Evolutionary conservation across 805 yeast genomes (phyloP).

Genomic region (Jamesozyma rosinii): DNA sequence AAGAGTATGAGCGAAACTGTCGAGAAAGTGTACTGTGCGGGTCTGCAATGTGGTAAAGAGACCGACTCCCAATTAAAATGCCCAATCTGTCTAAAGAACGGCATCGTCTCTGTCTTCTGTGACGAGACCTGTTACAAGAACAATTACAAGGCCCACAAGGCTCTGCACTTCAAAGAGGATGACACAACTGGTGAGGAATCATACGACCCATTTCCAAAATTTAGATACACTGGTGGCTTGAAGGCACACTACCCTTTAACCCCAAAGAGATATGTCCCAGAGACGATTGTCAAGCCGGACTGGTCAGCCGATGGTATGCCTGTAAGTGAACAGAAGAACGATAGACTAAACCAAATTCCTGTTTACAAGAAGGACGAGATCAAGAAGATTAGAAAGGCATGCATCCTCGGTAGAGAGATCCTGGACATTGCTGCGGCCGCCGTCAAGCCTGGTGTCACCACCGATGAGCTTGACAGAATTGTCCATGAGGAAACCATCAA

Average conservation of each 20-base stretch:
- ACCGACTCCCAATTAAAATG: slow-evolving; percentile 74
- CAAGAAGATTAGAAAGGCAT: slow-evolving; percentile 66
- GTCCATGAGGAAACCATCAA: slow-evolving; percentile 84
- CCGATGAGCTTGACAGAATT: slow-evolving; percentile 81
- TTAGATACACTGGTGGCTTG: slow-evolving; percentile 61
- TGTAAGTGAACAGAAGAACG: slow-evolving; percentile 61
- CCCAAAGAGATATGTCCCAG: slow-evolving; percentile 64
- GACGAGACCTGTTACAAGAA: slow-evolving; percentile 73
- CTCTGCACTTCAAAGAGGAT: slow-evolving; percentile 56
- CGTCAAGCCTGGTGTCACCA: slow-evolving; percentile 79
- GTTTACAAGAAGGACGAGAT: slow-evolving; percentile 59
- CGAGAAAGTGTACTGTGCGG: slow-evolving; percentile 43
- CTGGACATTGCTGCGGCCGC: slow-evolving; percentile 80
- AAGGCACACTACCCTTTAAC: slow-evolving; percentile 77
- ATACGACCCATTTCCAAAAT: slow-evolving; percentile 83
- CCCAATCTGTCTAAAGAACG: slow-evolving; percentile 80
- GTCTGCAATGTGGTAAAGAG: slow-evolving; percentile 77
- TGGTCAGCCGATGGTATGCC: slow-evolving; percentile 79
- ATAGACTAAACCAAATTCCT: slow-evolving; percentile 56
- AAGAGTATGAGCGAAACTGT: not conserved
- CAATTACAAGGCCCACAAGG: slow-evolving; percentile 65
- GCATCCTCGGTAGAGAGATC: slow-evolving; percentile 74
- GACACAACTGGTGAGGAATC: slow-evolving; percentile 29
- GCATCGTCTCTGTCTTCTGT: slow-evolving; percentile 59
- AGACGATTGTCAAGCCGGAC: slow-evolving; percentile 65